Conservation (phyloP, 2,329 filamentous ascomycete genomes). For the Pseudogymnoascus sp. region DNA sequence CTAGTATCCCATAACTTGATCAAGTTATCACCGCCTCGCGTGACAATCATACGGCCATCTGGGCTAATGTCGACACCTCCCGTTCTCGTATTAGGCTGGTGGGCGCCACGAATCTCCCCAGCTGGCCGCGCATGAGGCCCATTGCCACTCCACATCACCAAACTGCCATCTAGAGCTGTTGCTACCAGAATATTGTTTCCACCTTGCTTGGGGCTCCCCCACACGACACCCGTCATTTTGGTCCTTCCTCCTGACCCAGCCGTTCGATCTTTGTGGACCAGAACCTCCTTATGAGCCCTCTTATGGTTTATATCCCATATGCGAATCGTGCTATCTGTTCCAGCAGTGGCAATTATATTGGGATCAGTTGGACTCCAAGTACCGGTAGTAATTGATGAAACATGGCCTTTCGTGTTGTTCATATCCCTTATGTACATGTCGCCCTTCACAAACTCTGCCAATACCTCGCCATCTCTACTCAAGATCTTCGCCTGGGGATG, state of each 20-base stretch:
- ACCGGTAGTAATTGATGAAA: constrained; percentile 82
- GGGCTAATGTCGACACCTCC: constrained; percentile 83
- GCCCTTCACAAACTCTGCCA: constrained; percentile 89
- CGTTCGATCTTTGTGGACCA: constrained; percentile 92
- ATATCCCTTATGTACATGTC: constrained; percentile 98
- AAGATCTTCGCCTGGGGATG: constrained; percentile 86
- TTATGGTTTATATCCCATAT: constrained; percentile 97
- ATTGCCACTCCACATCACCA: constrained; percentile 87
- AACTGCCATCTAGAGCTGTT: constrained; percentile 77
- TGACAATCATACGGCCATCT: constrained; percentile 85
- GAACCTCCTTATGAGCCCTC: constrained; percentile 81
- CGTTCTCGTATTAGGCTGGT: constrained; percentile 79
- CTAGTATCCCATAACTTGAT: constrained; percentile 97
- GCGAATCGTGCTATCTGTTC: constrained; percentile 87
- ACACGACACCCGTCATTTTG: constrained; percentile 86
- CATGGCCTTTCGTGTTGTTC: constrained; percentile 94
- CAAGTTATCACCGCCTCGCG: constrained; percentile 79
- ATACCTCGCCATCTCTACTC: constrained; percentile 75
- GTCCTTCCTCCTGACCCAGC: constrained; percentile 81
- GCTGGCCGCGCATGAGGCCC: constrained; percentile 76
- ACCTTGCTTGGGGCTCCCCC: constrained; percentile 71
- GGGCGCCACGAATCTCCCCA: constrained; percentile 77
- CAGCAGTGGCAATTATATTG: constrained; percentile 81
- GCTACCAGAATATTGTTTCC: constrained; percentile 70
- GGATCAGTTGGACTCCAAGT: constrained; percentile 85